A percentile compares a stretch with the other conserved stretches of the same genome.
Conservation (phyloP, 2,329 filamentous ascomycete species). For the Amphichorda felina region DNA sequence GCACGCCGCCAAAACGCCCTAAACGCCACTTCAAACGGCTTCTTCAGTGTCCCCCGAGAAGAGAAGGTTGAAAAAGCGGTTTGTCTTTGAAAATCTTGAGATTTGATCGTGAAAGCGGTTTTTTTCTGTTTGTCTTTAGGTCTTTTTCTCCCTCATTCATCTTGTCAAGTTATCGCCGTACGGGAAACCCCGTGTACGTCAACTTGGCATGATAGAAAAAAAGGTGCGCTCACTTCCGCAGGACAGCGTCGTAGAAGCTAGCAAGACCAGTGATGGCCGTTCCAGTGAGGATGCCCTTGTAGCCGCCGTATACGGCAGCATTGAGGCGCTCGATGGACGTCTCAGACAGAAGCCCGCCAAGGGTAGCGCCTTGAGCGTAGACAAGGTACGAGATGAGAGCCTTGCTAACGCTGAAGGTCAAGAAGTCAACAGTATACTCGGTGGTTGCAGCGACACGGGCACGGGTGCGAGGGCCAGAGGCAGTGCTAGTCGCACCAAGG, state of each 20-base stretch:
- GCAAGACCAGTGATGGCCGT: constrained; percentile 55
- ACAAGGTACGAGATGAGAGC: constrained; percentile 72
- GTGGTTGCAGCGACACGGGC: constrained; percentile 26
- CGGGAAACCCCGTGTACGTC: no score
- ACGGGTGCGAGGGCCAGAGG: constrained; percentile 22
- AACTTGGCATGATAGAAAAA: no score
- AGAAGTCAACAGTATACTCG: constrained; percentile 63
- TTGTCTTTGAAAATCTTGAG: no score
- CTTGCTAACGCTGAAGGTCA: constrained; percentile 85
- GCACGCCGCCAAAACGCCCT: constrained; percentile 5
- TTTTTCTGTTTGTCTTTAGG: not conserved
- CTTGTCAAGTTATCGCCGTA: no score
- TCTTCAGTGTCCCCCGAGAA: no score
- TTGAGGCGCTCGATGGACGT: constrained; percentile 52
- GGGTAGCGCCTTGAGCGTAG: constrained; percentile 55
- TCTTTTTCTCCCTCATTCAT: not conserved
- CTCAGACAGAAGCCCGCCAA: constrained; percentile 49
- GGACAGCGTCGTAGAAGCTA: constrained; percentile 66
- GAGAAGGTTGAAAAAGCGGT: no score
- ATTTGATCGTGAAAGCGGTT: no score
- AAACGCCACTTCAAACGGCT: constrained; percentile 5
- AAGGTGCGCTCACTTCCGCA: constrained; percentile 48
- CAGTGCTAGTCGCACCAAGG: constrained; percentile 45
- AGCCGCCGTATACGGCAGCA: constrained; percentile 57
- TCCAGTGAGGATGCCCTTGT: constrained; percentile 56